phyloP scores from a whole-genome alignment of 2,329 filamentous ascomycete genomes.

The Pleoardoris graminearum region DNA sequence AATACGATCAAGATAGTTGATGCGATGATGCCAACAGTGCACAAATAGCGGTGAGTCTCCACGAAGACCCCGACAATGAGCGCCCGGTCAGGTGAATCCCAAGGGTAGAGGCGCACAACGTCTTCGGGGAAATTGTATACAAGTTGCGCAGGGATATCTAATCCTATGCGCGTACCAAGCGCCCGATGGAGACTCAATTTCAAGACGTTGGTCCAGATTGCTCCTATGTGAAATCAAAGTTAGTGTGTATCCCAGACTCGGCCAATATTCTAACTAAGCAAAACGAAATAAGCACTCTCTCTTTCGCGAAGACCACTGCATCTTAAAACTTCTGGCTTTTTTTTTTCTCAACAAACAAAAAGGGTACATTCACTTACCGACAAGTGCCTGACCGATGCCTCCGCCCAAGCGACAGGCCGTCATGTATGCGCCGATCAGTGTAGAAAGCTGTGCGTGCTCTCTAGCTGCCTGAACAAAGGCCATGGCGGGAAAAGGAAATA shows the following conservation, averaged over 20 bases:
- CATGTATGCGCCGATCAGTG: constrained; percentile 3
- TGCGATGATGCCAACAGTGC: neutral
- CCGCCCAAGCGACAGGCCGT: neutral
- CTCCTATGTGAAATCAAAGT: neutral
- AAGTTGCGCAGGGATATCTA: neutral
- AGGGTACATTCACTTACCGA: no score
- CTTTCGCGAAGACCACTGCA: no score
- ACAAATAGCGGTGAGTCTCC: neutral
- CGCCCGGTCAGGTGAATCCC: neutral
- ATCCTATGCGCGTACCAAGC: no score
- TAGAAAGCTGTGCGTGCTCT: neutral
- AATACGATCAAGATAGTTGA: neutral
- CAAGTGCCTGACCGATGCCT: neutral
- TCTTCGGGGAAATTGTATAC: no score
- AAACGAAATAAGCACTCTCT: no score
- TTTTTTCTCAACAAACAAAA: no score
- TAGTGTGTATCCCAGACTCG: no score
- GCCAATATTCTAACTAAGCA: no score
- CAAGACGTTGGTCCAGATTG: neutral
- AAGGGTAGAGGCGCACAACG: neutral
- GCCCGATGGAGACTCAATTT: neutral
- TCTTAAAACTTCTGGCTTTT: no score
- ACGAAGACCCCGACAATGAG: neutral
- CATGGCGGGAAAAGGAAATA: constrained; percentile 1
- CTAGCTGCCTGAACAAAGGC: neutral